Evolutionary conservation across 2,329 filamentous ascomycete genomes (phyloP), one percentile per base, ranked within the genome.

Genomic region (Fusarium sp.): DNA sequence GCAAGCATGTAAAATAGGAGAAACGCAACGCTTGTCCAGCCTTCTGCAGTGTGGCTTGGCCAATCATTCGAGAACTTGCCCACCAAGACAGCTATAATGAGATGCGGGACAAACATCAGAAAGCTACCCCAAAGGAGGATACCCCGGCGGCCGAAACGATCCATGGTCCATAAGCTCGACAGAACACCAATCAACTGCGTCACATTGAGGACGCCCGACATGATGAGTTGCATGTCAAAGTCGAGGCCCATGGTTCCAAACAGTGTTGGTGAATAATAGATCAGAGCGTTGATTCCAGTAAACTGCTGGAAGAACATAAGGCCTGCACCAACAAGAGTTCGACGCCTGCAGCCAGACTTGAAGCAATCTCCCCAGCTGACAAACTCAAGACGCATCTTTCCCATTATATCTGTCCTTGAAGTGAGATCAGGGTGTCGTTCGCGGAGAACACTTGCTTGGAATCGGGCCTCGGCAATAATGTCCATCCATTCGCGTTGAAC

Each of bases 261-360:
- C 63, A 91, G 89, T 39, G 86, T 85, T 0, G 89, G 89, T 0
- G 87, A 86, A 72, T 90, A 90, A 81, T 90, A 90, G 75, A 89
- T 86, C 42, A 88, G 83, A 3, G 84, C 83, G 62, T 85, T 85
- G 22, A 83, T 80, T 6, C 79, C 79, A 24, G 72, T 69, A 35
- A 79, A 77, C 60, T 79, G 87, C 63, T 90, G 88, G 77, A 90
- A 90, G 75, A 90, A 90, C 83, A 88, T 87, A 20, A 90, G 75
- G 2, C 84, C 83, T 12, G 86, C 79, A 28, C 87, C 89, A 24
- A 90, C 82, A 53, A 79, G 70, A 2, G 81, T 83, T 18, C 82
- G 81, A 48, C 85, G 82, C 82, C 85, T 86, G 75, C 85, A 87
- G 8, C 86, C 85, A 22, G 80, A 81, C 65, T 79, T 84, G 76